These are phyloP conservation scores for Didymella sp. DNA, from an alignment of 2,329 filamentous ascomycete genomes.

Conservation along the genomic window DNA sequence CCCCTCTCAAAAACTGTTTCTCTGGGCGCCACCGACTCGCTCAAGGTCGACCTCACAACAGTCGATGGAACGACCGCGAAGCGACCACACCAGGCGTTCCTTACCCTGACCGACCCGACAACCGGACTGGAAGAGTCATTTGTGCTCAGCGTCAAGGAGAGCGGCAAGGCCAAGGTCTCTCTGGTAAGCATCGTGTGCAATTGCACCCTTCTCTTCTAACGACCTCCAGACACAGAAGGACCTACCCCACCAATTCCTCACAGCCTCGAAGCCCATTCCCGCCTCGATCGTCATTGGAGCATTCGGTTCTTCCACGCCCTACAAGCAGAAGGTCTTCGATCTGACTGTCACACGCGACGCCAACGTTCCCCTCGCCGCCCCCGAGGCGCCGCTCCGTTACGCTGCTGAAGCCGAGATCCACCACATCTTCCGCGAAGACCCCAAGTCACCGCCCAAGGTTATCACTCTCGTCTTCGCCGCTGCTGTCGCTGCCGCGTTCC, in stretches of 20 bases:
- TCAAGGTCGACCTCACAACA: slow-evolving; percentile 83
- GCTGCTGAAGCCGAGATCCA: slow-evolving; percentile 83
- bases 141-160: slow-evolving; percentile 82
- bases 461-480: slow-evolving; percentile 80
- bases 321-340: slow-evolving; percentile 75
- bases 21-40: slow-evolving; percentile 71
- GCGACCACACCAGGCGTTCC: slow-evolving; percentile 92
- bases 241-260: slow-evolving; percentile 81
- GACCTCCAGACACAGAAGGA: slow-evolving; percentile 78
- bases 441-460: slow-evolving; percentile 79
- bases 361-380: slow-evolving; percentile 64
- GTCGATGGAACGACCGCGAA: slow-evolving; percentile 79
- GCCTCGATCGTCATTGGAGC: slow-evolving; percentile 87
- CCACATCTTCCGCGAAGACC: slow-evolving; percentile 85
- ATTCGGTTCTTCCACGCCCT: slow-evolving; percentile 75
- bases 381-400: slow-evolving; percentile 78
- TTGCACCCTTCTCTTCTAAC: slow-evolving; percentile 36
- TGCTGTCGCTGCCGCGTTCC: slow-evolving; percentile 75
- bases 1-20: slow-evolving; percentile 69
- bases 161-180: slow-evolving; percentile 83
- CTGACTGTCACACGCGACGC: slow-evolving; percentile 71
- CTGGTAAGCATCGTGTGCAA: slow-evolving; percentile 66
- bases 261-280: slow-evolving; percentile 70
- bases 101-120: slow-evolving; percentile 76
- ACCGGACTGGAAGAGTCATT: slow-evolving; percentile 88